phyloP scores from a whole-genome alignment of 2,329 filamentous ascomycete species.

The Didymosphaeria variabile region DNA sequence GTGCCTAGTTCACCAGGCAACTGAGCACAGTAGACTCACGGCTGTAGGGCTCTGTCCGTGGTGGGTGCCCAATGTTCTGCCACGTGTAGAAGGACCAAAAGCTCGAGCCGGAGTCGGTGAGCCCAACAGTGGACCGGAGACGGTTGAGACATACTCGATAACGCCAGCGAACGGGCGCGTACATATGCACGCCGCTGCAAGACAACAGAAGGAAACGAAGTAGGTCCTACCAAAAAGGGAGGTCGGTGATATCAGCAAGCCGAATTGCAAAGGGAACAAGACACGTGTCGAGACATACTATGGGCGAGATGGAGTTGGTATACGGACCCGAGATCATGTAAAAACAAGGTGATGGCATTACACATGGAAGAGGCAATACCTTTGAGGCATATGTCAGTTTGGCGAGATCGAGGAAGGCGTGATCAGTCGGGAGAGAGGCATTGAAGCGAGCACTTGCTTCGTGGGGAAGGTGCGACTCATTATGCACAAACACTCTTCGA shows the following conservation, averaged over 20 bases:
- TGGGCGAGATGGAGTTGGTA: background rate
- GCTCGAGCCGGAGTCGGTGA: background rate
- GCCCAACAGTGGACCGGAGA: background rate
- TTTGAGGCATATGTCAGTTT: too few species aligned
- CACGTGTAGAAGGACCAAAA: background rate
- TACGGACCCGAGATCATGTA: background rate
- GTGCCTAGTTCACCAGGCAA: background rate
- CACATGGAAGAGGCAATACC: background rate
- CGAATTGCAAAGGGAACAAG: background rate
- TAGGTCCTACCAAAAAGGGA: too few species aligned
- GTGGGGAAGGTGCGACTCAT: background rate
- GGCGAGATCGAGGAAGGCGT: background rate
- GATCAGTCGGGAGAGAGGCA: background rate
- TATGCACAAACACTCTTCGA: background rate
- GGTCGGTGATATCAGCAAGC: too few species aligned
- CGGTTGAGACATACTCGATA: too few species aligned
- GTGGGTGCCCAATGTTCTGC: background rate
- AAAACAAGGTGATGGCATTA: background rate
- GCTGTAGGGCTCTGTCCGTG: background rate
- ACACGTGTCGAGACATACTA: background rate
- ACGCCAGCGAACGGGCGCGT: too few species aligned
- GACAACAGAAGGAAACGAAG: too few species aligned
- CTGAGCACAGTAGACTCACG: background rate
- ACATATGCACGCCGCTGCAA: too few species aligned
- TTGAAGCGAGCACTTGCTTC: background rate